Percentiles rank a stretch among this genome's conserved stretches.
Evolutionary conservation across 805 yeast genomes (phyloP).

Genomic region (Ogataea kodamae): DNA sequence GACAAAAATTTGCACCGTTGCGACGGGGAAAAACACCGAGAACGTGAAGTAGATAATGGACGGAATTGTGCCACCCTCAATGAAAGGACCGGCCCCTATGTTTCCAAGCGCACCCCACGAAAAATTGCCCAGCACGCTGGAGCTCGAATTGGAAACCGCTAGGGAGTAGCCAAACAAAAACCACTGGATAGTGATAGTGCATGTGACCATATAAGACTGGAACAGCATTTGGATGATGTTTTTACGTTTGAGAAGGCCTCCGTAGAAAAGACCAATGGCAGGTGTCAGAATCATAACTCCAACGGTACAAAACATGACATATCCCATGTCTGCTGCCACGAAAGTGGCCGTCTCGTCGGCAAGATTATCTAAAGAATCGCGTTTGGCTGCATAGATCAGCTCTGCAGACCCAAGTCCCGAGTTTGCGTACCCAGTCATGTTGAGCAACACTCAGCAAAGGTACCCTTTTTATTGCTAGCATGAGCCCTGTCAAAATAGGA

Average conservation of each 20-base stretch:
- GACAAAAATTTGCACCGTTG: slow-evolving; percentile 46
- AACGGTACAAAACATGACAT: slow-evolving; percentile 44
- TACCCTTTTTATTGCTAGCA: too few relatives aligned
- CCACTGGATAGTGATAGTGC: slow-evolving; percentile 39
- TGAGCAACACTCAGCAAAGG: too few relatives aligned
- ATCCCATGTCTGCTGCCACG: slow-evolving; percentile 45
- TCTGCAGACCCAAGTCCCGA: slow-evolving; percentile 32
- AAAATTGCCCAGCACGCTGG: slow-evolving; percentile 36
- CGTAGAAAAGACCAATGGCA: slow-evolving; percentile 42
- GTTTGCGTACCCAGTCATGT: slow-evolving; percentile 32
- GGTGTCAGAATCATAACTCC: slow-evolving; percentile 48
- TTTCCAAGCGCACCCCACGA: slow-evolving; percentile 38
- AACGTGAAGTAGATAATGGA: slow-evolving; percentile 43
- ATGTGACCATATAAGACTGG: slow-evolving; percentile 42
- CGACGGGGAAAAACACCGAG: slow-evolving; percentile 45
- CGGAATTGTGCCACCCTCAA: slow-evolving; percentile 47
- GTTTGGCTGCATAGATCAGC: slow-evolving; percentile 20
- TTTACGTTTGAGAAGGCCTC: slow-evolving; percentile 41
- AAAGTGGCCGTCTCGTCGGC: slow-evolving; percentile 37
- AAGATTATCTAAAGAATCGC: slow-evolving; percentile 26
- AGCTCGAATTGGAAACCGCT: slow-evolving; percentile 36
- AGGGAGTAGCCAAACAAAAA: slow-evolving; percentile 44
- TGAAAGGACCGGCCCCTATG: slow-evolving; percentile 38
- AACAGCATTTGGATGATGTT: slow-evolving; percentile 42
- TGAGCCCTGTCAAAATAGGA: not conserved